phyloP scores from a whole-genome alignment of 495 filamentous ascomycete genomes.

The Chaetomium fimeti region DNA sequence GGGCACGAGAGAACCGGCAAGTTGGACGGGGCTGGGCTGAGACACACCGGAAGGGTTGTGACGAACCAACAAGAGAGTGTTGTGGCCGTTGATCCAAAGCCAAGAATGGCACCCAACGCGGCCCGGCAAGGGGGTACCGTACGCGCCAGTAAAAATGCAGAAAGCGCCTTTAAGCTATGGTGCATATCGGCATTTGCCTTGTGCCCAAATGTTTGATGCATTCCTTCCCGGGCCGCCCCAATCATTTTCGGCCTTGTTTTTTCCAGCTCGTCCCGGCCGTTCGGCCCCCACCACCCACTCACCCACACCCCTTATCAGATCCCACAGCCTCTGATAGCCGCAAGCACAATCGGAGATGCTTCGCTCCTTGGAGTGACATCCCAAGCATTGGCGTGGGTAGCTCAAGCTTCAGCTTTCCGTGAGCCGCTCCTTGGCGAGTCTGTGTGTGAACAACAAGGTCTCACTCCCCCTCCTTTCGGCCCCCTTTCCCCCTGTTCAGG shows the following conservation, averaged over 20 bases:
- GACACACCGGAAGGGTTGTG: neutral
- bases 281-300: too few species aligned
- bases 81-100: constrained; percentile 10
- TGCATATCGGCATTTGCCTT: constrained; percentile 24
- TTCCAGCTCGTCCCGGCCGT: neutral
- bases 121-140: neutral
- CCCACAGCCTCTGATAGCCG: neutral
- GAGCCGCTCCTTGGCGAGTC: constrained; percentile 18
- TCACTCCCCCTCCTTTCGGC: constrained; percentile 2
- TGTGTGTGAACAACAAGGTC: neutral
- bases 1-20: neutral
- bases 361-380: neutral
- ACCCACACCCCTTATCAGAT: constrained; percentile 12
- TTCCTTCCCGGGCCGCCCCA: constrained; percentile 5
- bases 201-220: neutral
- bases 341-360: neutral
- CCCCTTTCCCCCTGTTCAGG: constrained; percentile 37
- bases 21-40: constrained; percentile 8
- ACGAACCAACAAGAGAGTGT: neutral
- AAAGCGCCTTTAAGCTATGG: constrained; percentile 9
- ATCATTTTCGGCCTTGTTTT: neutral
- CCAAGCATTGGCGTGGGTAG: constrained; percentile 13
- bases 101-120: constrained; percentile 11
- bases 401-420: constrained; percentile 16
- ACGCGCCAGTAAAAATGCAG: constrained; percentile 10